Conservation (phyloP, 495 filamentous ascomycete species). For the Cudoniella acicularis region DNA sequence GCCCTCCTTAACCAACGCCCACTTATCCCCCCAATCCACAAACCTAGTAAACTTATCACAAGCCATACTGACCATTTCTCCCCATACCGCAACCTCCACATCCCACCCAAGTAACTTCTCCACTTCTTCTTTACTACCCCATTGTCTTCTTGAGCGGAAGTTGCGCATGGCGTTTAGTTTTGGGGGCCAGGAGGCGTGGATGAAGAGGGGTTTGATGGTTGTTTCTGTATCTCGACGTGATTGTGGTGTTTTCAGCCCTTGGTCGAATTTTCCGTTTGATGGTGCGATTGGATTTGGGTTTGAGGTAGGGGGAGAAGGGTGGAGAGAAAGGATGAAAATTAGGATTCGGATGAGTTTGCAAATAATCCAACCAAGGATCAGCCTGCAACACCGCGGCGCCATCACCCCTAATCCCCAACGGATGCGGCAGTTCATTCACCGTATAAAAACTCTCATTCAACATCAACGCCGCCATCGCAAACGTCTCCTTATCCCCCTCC, state of each 20-base stretch:
- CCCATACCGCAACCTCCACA: conserved; percentile 7
- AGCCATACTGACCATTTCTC: conserved; percentile 9
- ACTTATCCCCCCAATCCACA: conserved; percentile 2
- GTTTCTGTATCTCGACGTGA: background rate
- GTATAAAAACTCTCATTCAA: conserved; percentile 22
- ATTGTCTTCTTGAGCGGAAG: background rate
- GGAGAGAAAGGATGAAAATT: too few species aligned
- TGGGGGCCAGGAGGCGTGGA: conserved; percentile 9
- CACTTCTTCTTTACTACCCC: background rate
- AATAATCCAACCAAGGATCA: too few species aligned
- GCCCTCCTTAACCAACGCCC: too few species aligned
- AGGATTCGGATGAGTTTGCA: too few species aligned
- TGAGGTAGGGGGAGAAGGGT: too few species aligned
- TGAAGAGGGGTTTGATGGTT: conserved; percentile 6
- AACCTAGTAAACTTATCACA: conserved; percentile 2
- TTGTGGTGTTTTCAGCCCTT: too few species aligned
- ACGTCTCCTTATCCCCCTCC: conserved; percentile 65
- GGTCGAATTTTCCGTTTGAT: too few species aligned
- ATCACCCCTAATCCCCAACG: background rate
- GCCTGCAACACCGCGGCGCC: conserved; percentile 2
- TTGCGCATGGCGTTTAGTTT: conserved; percentile 8
- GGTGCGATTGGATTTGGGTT: too few species aligned
- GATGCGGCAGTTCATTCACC: background rate
- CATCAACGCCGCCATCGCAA: conserved; percentile 50
- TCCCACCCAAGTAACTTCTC: background rate